Base-by-base conservation (phyloP, 305 asterid species). In the Solanum hybrid region DNA sequence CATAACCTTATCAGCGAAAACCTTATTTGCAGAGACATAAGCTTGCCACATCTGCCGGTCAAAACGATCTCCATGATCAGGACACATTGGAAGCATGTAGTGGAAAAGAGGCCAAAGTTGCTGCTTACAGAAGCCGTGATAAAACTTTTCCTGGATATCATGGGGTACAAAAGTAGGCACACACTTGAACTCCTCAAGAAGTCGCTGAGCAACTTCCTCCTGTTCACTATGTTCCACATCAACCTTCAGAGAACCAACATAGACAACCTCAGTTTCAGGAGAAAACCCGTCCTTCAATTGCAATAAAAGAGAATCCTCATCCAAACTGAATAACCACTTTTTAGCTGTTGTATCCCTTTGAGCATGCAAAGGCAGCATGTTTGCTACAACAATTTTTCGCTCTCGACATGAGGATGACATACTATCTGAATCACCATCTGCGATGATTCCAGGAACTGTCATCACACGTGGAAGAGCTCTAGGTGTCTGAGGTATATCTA, bases 91-190 rank as follows among this genome's bases (percentile, higher is more conserved):
- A 37, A 96, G 94, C 99, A 95, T 94, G 98, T 95, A 96, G 92
- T 96, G 99, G 56, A 96, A 96, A n/a, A 95, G 97, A 88, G 98
- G 98, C 98, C 98, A 95, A 56, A 95, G 94, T 77, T 94, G 97
- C 76, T 95, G 96, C 95, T 96, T 95, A 89, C 98, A 95, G 89
- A 96, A 96, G 76, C 98, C 98, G 56, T 94, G 91, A 91, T 96
- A 96, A 90, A 94, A 96, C 90, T 93, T 94, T 22, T 92, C 91
- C 91, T 93, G 95, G 89, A 94, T 90, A 86, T 96, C 99, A n/a
- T 22, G 90, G 79, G 99, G 98, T 90, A 96, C 91, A 92, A 95
- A 96, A 51, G 99, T 94, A 17, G 99, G 98, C 66, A 94, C 96
- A 89, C 99, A 96, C n/a, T 93, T 95, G 94, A 94, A 95, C 26